phyloP scores from a whole-genome alignment of 768 basidiomycete species.

The Pulveroboletus sp. region DNA sequence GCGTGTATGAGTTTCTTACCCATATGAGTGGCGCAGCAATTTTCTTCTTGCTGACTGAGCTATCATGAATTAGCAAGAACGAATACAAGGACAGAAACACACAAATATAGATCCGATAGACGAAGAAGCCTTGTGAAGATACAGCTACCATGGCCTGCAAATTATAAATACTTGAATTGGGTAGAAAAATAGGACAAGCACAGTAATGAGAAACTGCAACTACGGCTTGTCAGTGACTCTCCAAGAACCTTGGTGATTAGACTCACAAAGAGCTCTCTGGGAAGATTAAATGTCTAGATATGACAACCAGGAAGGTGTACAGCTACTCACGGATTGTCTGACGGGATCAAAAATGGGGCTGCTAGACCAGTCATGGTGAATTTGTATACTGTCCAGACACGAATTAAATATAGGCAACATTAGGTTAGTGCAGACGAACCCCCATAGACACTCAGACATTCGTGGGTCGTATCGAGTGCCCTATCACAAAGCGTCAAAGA shows the following conservation, averaged over 20 bases:
- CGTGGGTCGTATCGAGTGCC: neutral
- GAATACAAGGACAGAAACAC: neutral
- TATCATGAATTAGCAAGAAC: neutral
- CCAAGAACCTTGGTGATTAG: neutral
- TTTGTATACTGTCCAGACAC: neutral
- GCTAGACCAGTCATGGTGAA: neutral
- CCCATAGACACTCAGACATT: neutral
- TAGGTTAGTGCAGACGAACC: no score
- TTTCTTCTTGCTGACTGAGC: constrained; percentile 1
- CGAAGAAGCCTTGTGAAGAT: constrained; percentile 8
- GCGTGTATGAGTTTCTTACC: neutral
- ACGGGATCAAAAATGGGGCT: neutral
- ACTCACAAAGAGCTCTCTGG: neutral
- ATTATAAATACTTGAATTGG: neutral
- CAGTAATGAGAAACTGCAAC: neutral
- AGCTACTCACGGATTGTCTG: neutral
- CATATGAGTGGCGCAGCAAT: neutral
- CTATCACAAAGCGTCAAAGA: neutral
- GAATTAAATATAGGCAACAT: neutral
- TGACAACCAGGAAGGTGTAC: neutral
- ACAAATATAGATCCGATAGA: constrained; percentile 14
- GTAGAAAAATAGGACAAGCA: neutral
- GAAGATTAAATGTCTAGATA: neutral
- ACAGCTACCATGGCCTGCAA: constrained; percentile 4
- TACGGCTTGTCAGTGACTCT: neutral